Evolutionary conservation across 2,329 filamentous ascomycete species (phyloP).

Genomic region (Monilinia aucupariae): DNA sequence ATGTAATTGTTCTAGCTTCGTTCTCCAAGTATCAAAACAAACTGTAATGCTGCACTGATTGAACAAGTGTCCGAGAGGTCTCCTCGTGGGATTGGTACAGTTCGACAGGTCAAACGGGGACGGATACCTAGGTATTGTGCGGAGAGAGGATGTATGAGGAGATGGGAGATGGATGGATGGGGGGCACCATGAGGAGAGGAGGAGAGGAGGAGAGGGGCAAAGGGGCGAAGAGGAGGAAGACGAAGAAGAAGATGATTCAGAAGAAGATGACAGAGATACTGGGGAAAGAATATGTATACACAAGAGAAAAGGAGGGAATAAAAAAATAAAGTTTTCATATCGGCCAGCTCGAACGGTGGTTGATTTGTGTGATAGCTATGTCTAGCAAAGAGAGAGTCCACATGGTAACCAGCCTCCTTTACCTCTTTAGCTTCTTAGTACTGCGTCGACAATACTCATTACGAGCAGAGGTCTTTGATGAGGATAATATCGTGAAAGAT

Average conservation of each 20-base stretch:
- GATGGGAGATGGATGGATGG: neutral
- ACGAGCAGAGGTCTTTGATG: too few relatives aligned
- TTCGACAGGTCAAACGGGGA: slow-evolving; percentile 2
- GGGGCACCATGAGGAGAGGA: neutral
- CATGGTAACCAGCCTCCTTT: neutral
- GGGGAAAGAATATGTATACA: neutral
- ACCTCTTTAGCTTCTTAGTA: neutral
- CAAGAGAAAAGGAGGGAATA: neutral
- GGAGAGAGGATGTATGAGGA: neutral
- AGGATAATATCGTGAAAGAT: too few relatives aligned
- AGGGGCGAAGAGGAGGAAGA: neutral
- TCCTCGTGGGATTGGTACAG: neutral
- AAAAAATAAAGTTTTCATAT: slow-evolving; percentile 5
- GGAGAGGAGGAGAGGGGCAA: neutral
- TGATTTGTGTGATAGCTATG: neutral
- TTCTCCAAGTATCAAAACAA: neutral
- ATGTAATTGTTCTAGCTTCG: neutral
- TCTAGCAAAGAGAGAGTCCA: neutral
- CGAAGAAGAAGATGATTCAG: too few relatives aligned
- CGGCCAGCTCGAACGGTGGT: slow-evolving; percentile 1
- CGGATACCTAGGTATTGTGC: neutral
- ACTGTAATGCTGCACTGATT: neutral
- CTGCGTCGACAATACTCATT: too few relatives aligned
- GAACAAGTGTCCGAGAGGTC: neutral
- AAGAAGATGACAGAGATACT: neutral